Percentiles rank a stretch among this genome's conserved stretches.
Conservation (phyloP, 306 rosid genomes). For the Rosa lucieae region DNA sequence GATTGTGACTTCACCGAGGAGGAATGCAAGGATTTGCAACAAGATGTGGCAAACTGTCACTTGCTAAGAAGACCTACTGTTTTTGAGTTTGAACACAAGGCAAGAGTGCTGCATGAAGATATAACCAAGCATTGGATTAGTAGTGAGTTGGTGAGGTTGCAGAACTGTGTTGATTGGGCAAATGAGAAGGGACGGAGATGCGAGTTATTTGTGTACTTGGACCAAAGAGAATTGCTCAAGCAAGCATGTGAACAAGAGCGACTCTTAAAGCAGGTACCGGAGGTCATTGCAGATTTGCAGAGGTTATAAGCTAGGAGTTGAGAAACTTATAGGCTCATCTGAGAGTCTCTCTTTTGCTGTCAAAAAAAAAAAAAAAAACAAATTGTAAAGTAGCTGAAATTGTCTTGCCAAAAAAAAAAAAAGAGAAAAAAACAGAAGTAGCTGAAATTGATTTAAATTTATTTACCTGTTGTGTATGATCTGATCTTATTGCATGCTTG, state of each 20-base stretch:
- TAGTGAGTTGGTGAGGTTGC: not conserved
- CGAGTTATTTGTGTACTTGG: not conserved
- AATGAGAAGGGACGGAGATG: not conserved
- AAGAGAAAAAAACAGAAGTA: not conserved
- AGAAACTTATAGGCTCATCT: not conserved
- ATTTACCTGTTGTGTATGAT: not conserved
- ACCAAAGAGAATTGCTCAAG: not conserved
- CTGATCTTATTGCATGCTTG: not conserved
- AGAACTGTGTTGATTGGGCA: not conserved
- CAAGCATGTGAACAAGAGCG: not conserved
- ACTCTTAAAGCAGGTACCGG: not conserved
- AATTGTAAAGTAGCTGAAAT: not conserved
- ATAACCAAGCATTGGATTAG: not conserved
- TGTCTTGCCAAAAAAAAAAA: too few relatives aligned
- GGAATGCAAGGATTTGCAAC: not conserved
- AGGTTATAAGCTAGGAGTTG: not conserved
- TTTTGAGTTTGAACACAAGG: not conserved
- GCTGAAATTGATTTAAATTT: not conserved
- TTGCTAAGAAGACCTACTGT: not conserved
- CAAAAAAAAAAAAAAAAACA: not conserved
- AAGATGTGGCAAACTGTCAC: not conserved
- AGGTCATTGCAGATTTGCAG: not conserved
- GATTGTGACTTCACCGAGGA: not conserved
- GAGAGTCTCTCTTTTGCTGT: not conserved
- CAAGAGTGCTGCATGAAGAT: not conserved